These are phyloP conservation scores for Fusarium newnesense DNA, from an alignment of 2,329 filamentous ascomycete genomes.

Conservation along the genomic window DNA sequence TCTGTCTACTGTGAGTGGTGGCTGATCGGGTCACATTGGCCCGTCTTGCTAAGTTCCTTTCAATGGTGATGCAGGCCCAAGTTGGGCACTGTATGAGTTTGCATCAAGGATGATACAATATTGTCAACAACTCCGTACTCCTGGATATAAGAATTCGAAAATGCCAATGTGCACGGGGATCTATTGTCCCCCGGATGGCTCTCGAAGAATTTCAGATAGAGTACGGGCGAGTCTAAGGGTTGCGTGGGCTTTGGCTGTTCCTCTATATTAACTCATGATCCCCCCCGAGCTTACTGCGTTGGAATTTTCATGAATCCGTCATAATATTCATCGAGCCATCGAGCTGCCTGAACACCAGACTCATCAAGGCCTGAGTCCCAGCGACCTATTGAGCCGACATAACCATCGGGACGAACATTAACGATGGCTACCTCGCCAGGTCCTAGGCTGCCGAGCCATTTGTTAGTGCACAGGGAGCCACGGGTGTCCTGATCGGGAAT, in stretches of 20 bases:
- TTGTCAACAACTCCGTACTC: slow-evolving; percentile 37
- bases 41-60: not conserved
- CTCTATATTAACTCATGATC: slow-evolving; percentile 32
- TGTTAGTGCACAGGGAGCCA: slow-evolving; percentile 68
- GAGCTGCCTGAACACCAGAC: slow-evolving; percentile 61
- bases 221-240: slow-evolving; percentile 1
- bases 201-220: slow-evolving; percentile 13
- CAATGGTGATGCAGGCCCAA: slow-evolving; percentile 20
- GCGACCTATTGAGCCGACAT: slow-evolving; percentile 72
- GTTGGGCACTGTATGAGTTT: slow-evolving; percentile 20
- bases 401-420: slow-evolving; percentile 78
- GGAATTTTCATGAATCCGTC: slow-evolving; percentile 64
- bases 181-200: slow-evolving; percentile 10
- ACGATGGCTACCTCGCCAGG: slow-evolving; percentile 70
- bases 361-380: slow-evolving; percentile 64
- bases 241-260: slow-evolving; percentile 27
- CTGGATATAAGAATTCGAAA: slow-evolving; percentile 36
- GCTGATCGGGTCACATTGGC: slow-evolving; percentile 9
- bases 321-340: slow-evolving; percentile 66
- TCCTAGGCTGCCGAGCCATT: slow-evolving; percentile 72
- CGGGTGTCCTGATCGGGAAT: slow-evolving; percentile 65
- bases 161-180: slow-evolving; percentile 24
- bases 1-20: slow-evolving; percentile 23
- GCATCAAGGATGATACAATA: slow-evolving; percentile 23
- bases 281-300: slow-evolving; percentile 23